A percentile compares a stretch with the other conserved stretches of the same genome.
Evolutionary conservation across 768 basidiomycete genomes (phyloP).

Genomic region (Termitomyces sp.): DNA sequence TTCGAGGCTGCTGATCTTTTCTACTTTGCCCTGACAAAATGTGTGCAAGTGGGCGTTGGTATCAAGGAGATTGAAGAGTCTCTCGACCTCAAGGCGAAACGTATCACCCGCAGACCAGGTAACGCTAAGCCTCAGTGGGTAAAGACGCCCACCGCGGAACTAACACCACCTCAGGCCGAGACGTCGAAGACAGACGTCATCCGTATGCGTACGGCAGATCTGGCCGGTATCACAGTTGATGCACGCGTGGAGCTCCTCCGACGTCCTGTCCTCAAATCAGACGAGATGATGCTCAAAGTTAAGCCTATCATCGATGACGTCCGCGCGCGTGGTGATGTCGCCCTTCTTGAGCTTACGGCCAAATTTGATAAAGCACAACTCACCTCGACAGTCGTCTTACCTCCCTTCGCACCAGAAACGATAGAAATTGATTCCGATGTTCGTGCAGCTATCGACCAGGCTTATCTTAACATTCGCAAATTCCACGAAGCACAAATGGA

Average conservation of each 20-base stretch:
- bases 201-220: constrained; percentile 72
- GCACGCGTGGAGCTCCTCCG: constrained; percentile 72
- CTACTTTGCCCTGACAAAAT: constrained; percentile 88
- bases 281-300: constrained; percentile 90
- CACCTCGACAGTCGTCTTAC: constrained; percentile 64
- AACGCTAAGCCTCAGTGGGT: constrained; percentile 88
- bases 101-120: constrained; percentile 82
- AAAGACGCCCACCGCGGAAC: constrained; percentile 21
- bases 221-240: constrained; percentile 42
- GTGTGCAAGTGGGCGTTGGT: constrained; percentile 77
- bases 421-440: constrained; percentile 64
- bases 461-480: constrained; percentile 86
- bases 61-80: constrained; percentile 82
- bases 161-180: constrained; percentile 11
- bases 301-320: constrained; percentile 92
- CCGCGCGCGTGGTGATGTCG: constrained; percentile 78
- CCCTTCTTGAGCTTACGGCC: constrained; percentile 84
- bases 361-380: constrained; percentile 89
- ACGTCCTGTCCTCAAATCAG: constrained; percentile 84
- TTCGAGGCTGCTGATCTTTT: constrained; percentile 95
- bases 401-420: constrained; percentile 70
- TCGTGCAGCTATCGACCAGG: constrained; percentile 79
- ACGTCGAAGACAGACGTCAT: constrained; percentile 44
- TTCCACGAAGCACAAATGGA: constrained; percentile 92
- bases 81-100: constrained; percentile 81